Evolutionary conservation across 1,284 basidiomycete genomes (phyloP), one percentile per base, ranked within the genome.

Genomic region (Cryptococcus sp.): DNA sequence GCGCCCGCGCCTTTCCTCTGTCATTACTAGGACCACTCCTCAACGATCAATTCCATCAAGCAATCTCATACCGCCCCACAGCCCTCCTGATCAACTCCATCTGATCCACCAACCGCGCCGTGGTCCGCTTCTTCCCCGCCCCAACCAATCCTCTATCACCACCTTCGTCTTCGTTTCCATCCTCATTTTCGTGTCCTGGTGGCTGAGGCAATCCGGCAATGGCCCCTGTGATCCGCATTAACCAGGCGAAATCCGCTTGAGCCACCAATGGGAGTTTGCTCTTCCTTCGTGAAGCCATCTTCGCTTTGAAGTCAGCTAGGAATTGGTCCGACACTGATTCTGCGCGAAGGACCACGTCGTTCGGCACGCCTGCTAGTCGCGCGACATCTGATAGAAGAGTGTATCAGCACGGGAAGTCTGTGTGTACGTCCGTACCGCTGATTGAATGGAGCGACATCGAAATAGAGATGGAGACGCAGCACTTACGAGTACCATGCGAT

Each of bases 251-350:
- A 76, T 96, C 92, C 1, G 92, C 91, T 72, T 93, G 92, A 0
- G 86, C 85, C 39, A 85, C 83, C 2, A 93, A 81, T 0, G 93
- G 86, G 25, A 95, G 79, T 49, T 83, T 64, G 80, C 66, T 85
- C 70, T 85, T 84, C 69, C 89, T 83, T 64, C 85, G 85, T 42
- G 83, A 82, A 58, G 86, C 82, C 48, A 92, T 80, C 68, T 88
- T 86, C 68, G 86, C 85, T 68, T 88, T 88, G 81, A 93, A 93
- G 63, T 90, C 86, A 60, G 84, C 82, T 7, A 92, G 91, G 77
- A 97, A 98, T 70, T 92, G 88, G 56, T 85, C 85, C 15, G 93
- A 95, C 48, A 98, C 86, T 46, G 85, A 78, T 64, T 93, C 92
- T 1, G 93, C 93, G 6, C 93, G 86, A 57, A 88, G 83, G 41